These are phyloP conservation scores for Blepharisma undulans DNA, from an alignment of 169 alveolate genomes.

Conservation along the genomic window DNA sequence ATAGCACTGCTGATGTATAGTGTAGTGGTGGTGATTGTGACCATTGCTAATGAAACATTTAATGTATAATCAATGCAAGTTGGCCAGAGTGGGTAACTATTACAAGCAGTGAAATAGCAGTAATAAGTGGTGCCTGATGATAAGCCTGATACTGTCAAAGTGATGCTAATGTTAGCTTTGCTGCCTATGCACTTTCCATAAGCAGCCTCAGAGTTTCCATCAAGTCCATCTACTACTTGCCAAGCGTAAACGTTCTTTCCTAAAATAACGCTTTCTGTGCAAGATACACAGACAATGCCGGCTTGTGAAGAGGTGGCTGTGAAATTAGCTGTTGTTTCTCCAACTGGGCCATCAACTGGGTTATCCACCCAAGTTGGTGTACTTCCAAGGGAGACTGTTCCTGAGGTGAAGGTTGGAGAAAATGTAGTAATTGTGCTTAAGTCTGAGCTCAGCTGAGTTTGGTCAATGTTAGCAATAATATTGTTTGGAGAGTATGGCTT, in stretches of 20 bases:
- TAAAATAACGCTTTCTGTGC: not conserved
- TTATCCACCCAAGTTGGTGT: not conserved
- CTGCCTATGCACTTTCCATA: not conserved
- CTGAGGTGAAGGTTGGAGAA: not conserved
- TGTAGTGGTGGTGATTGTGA: not conserved
- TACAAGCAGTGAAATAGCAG: conserved; percentile 21
- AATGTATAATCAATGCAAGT: not conserved
- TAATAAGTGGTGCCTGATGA: not conserved
- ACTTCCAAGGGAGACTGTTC: not conserved
- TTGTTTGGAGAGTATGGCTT: not conserved
- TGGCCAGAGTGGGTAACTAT: conserved; percentile 18
- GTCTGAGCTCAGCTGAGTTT: not conserved
- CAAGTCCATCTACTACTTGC: not conserved
- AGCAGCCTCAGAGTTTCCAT: not conserved
- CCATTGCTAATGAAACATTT: not conserved
- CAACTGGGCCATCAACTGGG: not conserved
- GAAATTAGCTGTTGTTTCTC: not conserved
- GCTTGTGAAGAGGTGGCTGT: not conserved
- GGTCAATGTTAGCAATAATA: not conserved
- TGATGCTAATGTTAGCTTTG: not conserved
- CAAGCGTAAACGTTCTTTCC: not conserved
- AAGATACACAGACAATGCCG: not conserved
- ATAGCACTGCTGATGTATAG: not conserved
- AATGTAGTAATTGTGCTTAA: not conserved
- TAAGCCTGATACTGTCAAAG: not conserved